Evolutionary conservation across 371 early-diverging fungal species (phyloP).

Genomic region (Zopfochytrium polystomum): DNA sequence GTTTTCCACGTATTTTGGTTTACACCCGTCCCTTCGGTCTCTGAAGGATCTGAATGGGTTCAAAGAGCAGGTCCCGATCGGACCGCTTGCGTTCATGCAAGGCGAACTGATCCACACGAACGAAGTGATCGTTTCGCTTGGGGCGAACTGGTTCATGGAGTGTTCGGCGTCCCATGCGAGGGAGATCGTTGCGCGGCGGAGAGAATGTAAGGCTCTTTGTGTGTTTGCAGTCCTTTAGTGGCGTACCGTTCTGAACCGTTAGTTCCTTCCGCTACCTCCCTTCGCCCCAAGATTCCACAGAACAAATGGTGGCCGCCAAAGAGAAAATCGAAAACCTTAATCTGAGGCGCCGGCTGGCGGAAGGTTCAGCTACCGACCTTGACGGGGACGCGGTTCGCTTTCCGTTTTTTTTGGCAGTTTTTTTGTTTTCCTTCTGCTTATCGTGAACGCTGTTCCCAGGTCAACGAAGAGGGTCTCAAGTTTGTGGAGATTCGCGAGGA

Average conservation of each 20-base stretch:
- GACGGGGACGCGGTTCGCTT: slow-evolving; percentile 26
- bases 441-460: slow-evolving; percentile 13
- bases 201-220: slow-evolving; percentile 53
- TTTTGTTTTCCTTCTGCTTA: slow-evolving; percentile 3
- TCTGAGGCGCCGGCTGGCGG: slow-evolving; percentile 10
- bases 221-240: background rate
- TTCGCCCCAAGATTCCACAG: slow-evolving; percentile 52
- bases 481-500: slow-evolving; percentile 85
- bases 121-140: slow-evolving; percentile 79
- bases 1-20: background rate
- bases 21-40: no score
- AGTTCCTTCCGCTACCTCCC: no score
- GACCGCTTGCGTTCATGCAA: slow-evolving; percentile 83
- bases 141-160: slow-evolving; percentile 89
- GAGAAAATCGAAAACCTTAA: slow-evolving; percentile 48
- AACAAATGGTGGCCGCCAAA: slow-evolving; percentile 56
- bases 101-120: slow-evolving; percentile 86
- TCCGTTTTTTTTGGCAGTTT: slow-evolving; percentile 15
- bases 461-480: slow-evolving; percentile 83
- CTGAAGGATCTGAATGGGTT: no score
- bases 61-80: slow-evolving; percentile 64
- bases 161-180: slow-evolving; percentile 73
- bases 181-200: slow-evolving; percentile 67
- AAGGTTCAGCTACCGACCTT: background rate
- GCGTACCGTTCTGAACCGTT: no score